Evolutionary conservation across 495 filamentous ascomycete genomes (phyloP).

Genomic region (Haplographium delicatum): DNA sequence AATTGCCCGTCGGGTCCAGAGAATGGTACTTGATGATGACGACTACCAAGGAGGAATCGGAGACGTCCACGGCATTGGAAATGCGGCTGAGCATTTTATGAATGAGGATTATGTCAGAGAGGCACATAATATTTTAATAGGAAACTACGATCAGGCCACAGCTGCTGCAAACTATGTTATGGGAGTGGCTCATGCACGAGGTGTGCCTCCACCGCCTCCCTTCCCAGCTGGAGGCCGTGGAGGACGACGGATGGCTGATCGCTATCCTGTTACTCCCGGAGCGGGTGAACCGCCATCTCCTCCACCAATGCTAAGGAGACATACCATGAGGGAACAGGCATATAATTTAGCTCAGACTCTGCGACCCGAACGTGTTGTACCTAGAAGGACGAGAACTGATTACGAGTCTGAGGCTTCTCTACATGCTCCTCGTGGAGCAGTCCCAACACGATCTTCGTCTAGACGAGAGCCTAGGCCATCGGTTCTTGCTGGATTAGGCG

Average conservation of each 20-base stretch:
- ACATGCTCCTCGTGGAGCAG: constrained; percentile 14
- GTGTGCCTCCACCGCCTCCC: constrained; percentile 5
- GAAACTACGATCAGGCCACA: constrained; percentile 19
- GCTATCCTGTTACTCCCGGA: constrained; percentile 9
- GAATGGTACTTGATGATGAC: constrained; percentile 37
- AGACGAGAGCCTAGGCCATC: constrained; percentile 9
- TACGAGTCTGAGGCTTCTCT: constrained; percentile 19
- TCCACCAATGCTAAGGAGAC: constrained; percentile 18
- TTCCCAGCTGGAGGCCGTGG: neutral
- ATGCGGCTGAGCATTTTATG: constrained; percentile 38
- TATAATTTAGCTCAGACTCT: constrained; percentile 14
- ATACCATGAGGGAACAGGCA: constrained; percentile 18
- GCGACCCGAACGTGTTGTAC: constrained; percentile 19
- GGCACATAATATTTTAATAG: constrained; percentile 19
- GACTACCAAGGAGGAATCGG: constrained; percentile 28
- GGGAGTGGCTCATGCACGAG: constrained; percentile 19
- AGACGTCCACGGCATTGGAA: constrained; percentile 35
- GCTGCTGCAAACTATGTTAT: constrained; percentile 25
- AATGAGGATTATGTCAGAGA: constrained; percentile 38
- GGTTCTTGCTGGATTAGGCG: constrained; percentile 23
- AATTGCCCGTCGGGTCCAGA: constrained; percentile 49
- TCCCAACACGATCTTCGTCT: neutral
- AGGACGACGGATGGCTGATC: constrained; percentile 12
- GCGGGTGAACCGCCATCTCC: constrained; percentile 6
- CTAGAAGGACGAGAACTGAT: constrained; percentile 17